Percentiles rank a stretch among this genome's conserved stretches.
Conservation (phyloP, 2,329 filamentous ascomycete genomes). For the Cercospora beticola region DNA sequence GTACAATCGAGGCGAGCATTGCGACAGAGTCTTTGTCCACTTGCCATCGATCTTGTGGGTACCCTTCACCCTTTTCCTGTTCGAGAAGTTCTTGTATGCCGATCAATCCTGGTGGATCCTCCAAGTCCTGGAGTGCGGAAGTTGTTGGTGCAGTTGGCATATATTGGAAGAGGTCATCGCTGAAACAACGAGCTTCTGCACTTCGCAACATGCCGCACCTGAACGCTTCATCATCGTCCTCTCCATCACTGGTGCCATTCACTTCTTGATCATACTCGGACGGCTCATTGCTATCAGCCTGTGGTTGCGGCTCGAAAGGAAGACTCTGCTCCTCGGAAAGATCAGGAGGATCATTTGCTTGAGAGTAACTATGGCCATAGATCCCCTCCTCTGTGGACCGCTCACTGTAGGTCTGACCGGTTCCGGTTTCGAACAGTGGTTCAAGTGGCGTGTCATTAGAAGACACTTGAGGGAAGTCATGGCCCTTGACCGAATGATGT, state of each 20-base stretch:
- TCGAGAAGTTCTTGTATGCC: not conserved
- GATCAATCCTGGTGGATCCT: conserved; percentile 3
- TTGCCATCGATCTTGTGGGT: conserved; percentile 29
- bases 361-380: not conserved
- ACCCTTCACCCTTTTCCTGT: not conserved
- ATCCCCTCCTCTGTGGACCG: not conserved
- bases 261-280: not conserved
- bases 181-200: conserved; percentile 13
- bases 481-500: not conserved
- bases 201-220: not conserved
- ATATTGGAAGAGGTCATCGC: conserved; percentile 8
- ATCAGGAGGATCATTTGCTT: not conserved
- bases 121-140: conserved; percentile 1
- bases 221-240: conserved; percentile 6
- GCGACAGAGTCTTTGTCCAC: conserved; percentile 30
- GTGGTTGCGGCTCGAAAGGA: not conserved
- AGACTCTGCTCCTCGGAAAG: not conserved
- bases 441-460: not conserved
- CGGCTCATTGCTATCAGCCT: not conserved
- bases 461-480: not conserved
- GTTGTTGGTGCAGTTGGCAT: not conserved
- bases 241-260: not conserved
- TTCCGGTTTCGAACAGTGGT: not conserved
- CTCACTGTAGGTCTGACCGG: not conserved
- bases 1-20: conserved; percentile 28